These are phyloP conservation scores for Solanum gandarillasii DNA, from an alignment of 257 asterid genomes.

Conservation along the genomic window DNA sequence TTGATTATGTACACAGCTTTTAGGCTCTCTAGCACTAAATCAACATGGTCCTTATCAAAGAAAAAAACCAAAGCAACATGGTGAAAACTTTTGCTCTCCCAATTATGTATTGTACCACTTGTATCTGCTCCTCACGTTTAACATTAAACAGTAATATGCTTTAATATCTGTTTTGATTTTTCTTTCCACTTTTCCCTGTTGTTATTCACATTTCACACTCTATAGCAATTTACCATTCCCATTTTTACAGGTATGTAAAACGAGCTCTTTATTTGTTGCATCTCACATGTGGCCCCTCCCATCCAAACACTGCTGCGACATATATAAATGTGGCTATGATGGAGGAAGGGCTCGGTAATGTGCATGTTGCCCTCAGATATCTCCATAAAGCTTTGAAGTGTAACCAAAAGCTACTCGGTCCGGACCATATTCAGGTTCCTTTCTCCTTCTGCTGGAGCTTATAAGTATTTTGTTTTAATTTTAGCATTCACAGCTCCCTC, in stretches of 20 bases:
- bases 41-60: not conserved
- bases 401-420: constrained; percentile 79
- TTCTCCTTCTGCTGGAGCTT: not conserved
- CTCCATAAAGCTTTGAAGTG: constrained; percentile 98
- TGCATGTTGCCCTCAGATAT: constrained; percentile 94
- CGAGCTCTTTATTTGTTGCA: constrained; percentile 94
- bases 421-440: constrained; percentile 92
- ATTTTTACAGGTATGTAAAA: constrained; percentile 72
- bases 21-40: not conserved
- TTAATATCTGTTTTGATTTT: not conserved
- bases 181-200: not conserved
- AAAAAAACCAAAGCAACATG: not conserved
- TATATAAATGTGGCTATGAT: constrained; percentile 98
- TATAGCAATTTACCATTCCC: not conserved
- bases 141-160: not conserved
- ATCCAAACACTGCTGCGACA: constrained; percentile 99
- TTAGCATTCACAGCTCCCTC: not conserved
- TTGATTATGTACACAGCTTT: not conserved
- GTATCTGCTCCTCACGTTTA: not conserved
- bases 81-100: not conserved
- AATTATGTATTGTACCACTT: not conserved
- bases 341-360: constrained; percentile 99
- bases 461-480: not conserved
- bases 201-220: not conserved
- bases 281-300: constrained; percentile 96